These are phyloP conservation scores for Lactarius trivialis DNA, from an alignment of 768 basidiomycete genomes.

Conservation along the genomic window DNA sequence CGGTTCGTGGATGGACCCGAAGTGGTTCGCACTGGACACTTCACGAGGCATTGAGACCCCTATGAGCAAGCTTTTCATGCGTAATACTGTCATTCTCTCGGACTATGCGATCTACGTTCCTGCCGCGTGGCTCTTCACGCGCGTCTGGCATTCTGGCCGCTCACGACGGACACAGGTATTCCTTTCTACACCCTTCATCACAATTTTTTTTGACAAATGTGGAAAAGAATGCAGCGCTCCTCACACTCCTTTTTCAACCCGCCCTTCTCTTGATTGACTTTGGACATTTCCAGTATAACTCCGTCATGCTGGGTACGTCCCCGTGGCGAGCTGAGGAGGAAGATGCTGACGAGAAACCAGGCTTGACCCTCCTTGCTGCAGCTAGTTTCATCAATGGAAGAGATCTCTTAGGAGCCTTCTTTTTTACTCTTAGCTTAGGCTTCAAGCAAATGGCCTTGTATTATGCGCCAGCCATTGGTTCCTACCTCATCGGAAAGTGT, in stretches of 20 bases:
- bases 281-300: slow-evolving; percentile 96
- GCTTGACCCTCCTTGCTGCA: slow-evolving; percentile 62
- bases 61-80: slow-evolving; percentile 72
- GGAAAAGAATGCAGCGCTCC: slow-evolving; percentile 53
- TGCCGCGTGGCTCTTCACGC: slow-evolving; percentile 60
- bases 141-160: slow-evolving; percentile 58
- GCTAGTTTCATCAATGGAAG: slow-evolving; percentile 60
- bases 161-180: slow-evolving; percentile 76
- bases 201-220: neutral
- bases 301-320: slow-evolving; percentile 77
- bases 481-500: slow-evolving; percentile 87
- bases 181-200: neutral
- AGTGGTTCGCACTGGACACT: slow-evolving; percentile 64
- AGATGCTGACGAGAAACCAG: slow-evolving; percentile 30
- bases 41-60: slow-evolving; percentile 70
- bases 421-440: slow-evolving; percentile 77
- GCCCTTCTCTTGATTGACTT: slow-evolving; percentile 79
- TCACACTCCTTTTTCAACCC: slow-evolving; percentile 76
- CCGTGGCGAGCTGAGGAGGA: neutral
- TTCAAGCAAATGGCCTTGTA: slow-evolving; percentile 98
- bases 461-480: slow-evolving; percentile 88
- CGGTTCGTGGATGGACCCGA: slow-evolving; percentile 43
- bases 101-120: slow-evolving; percentile 73
- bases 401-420: slow-evolving; percentile 71
- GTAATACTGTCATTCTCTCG: slow-evolving; percentile 58